phyloP scores from a whole-genome alignment of 2,329 filamentous ascomycete species.

The Verticillium isaacii region DNA sequence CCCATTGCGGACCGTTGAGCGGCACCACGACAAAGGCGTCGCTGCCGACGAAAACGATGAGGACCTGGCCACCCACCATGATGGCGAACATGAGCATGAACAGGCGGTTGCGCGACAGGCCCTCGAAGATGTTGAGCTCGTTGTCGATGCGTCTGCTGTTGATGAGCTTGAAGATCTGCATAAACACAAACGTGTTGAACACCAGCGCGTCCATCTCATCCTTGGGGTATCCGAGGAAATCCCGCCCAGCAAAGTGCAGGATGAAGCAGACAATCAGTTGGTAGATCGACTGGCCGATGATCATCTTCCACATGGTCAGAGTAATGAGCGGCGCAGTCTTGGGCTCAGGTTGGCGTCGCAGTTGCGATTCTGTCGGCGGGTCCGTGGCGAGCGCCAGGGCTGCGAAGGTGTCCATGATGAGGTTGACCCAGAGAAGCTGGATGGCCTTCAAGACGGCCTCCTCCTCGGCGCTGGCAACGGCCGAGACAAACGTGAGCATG shows the following conservation, averaged over 20 bases:
- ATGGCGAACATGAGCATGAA: conserved; percentile 64
- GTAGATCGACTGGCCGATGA: conserved; percentile 74
- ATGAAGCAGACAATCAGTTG: conserved; percentile 67
- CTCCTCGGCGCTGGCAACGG: conserved; percentile 60
- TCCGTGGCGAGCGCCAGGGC: conserved; percentile 73
- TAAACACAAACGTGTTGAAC: conserved; percentile 83
- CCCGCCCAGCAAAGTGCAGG: conserved; percentile 56
- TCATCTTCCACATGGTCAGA: conserved; percentile 85
- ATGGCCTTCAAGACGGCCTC: conserved; percentile 71
- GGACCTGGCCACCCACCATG: conserved; percentile 67
- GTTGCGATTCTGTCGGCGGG: conserved; percentile 62
- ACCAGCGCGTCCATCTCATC: conserved; percentile 56
- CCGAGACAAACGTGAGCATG: conserved; percentile 70
- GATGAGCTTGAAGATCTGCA: conserved; percentile 77
- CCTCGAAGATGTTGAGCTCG: conserved; percentile 70
- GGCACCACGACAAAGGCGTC: conserved; percentile 50
- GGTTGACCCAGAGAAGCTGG: conserved; percentile 76
- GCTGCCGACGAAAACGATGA: conserved; percentile 69
- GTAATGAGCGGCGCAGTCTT: conserved; percentile 72
- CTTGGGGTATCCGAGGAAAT: conserved; percentile 47
- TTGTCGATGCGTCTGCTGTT: conserved; percentile 74
- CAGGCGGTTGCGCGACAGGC: conserved; percentile 63
- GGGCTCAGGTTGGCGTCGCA: conserved; percentile 69
- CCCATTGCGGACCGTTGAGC: conserved; percentile 61
- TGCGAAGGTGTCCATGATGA: conserved; percentile 83